Percentiles rank a stretch among this genome's conserved stretches.
These are phyloP conservation scores for Gnaphalium uliginosum DNA, from an alignment of 129 eudicot species.

Conservation along the genomic window DNA sequence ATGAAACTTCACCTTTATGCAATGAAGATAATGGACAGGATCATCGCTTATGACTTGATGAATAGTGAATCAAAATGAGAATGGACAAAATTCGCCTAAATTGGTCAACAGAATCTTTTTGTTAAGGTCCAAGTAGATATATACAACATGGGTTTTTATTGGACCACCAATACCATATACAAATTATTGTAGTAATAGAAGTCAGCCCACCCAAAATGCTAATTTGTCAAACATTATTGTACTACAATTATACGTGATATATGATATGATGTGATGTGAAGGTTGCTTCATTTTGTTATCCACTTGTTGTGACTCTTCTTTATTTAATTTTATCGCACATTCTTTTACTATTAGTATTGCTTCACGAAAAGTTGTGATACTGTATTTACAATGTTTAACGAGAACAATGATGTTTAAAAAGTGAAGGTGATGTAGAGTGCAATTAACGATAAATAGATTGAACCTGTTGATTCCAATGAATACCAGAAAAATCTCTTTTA, in stretches of 20 bases:
- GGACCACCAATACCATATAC: conserved; percentile 12
- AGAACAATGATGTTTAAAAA: too few relatives aligned
- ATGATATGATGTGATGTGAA: background rate
- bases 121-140: conserved; percentile 13
- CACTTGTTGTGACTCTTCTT: background rate
- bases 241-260: background rate
- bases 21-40: background rate
- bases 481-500: too few relatives aligned
- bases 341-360: background rate
- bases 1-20: background rate
- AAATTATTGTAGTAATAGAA: background rate
- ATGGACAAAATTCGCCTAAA: background rate
- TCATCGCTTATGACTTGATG: background rate
- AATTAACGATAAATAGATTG: too few relatives aligned
- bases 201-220: conserved; percentile 6
- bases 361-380: too few relatives aligned
- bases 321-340: background rate
- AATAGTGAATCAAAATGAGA: background rate
- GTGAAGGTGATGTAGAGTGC: too few relatives aligned
- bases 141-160: background rate
- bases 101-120: background rate
- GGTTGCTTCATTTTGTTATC: background rate
- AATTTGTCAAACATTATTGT: background rate
- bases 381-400: too few relatives aligned
- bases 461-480: too few relatives aligned